Base-by-base conservation (phyloP, 2,329 filamentous ascomycete species). In the Graphilbum fragrans region DNA sequence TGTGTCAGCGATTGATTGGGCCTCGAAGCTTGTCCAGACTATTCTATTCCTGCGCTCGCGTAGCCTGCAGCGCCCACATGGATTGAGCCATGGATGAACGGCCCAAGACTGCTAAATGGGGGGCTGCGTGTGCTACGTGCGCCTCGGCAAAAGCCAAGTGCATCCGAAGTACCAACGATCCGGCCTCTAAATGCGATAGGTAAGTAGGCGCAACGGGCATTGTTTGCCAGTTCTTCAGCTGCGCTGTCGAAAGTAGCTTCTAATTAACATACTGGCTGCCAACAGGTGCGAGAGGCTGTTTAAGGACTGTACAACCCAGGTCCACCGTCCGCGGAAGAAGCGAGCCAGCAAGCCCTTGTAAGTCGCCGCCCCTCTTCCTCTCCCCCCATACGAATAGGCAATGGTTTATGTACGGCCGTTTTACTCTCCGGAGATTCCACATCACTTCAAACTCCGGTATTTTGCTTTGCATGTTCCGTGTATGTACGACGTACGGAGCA, bases 261-360 rank as follows among this genome's bases (percentile, higher is more conserved):
- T n/a, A n/a, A n/a, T n/a, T 10, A 16, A 25, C 29, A 23, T 17
- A 18, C 5, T n/a, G n/a, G n/a, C n/a, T n/a, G n/a, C n/a, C n/a
- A 10, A 2, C 47, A 71, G 68, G 44, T 72, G 69, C 44, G 60
- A 68, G 43, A 57, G 69, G 14, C 53, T 72, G 5, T 58, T 60
- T 31, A 72, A 71, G 46, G 60, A 64, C 27, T 72, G 69, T 45
- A 54, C 58, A 0, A 58, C 56, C 11, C 68, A 72, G 48, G 52
- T 69, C 21, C 68, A 69, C 48, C 62, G 61, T 20, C 66, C 66
- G 4, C 60, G 69, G 23, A 72, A 72, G 53, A 72, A 72, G 57
- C 59, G 69, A 48, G 63, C 66, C 25, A 58, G 56, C 27, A 70
- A 66, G 44, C 64, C 66, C 25, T 72, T 68, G 69, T 72, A 55